A percentile compares a stretch with the other conserved stretches of the same genome.
phyloP scores from a whole-genome alignment of 176 grass and related monocot genomes.

The Calamus simplicifolius region DNA sequence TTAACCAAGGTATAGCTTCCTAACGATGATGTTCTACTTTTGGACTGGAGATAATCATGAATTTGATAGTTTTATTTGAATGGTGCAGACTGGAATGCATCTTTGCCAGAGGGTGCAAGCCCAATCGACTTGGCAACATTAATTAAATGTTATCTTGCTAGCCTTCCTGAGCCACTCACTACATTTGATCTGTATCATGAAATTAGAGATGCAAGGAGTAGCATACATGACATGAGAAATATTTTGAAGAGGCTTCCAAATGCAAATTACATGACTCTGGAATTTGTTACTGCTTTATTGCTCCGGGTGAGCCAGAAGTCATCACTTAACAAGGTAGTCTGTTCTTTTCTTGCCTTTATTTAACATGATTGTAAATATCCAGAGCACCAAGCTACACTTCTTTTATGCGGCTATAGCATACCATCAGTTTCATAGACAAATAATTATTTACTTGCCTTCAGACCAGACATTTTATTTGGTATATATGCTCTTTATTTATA shows the following conservation, averaged over 20 bases:
- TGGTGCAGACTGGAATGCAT: slow-evolving; percentile 64
- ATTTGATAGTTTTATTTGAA: slow-evolving; percentile 21
- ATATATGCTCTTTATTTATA: no score
- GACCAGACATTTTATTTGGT: no score
- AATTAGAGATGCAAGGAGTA: slow-evolving; percentile 71
- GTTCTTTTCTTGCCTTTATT: slow-evolving; percentile 5
- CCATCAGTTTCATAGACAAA: no score
- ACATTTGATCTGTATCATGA: slow-evolving; percentile 79
- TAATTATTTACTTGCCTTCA: no score
- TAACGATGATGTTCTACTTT: background rate
- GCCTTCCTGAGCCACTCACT: slow-evolving; percentile 79
- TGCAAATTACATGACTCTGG: slow-evolving; percentile 96
- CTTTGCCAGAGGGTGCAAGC: slow-evolving; percentile 59
- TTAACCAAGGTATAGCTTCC: slow-evolving; percentile 58
- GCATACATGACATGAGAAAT: slow-evolving; percentile 78
- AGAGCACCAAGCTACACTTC: slow-evolving; percentile 5
- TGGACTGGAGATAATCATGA: background rate
- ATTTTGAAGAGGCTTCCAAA: slow-evolving; percentile 97
- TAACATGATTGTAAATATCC: no score
- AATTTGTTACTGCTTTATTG: slow-evolving; percentile 81
- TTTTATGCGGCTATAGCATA: background rate
- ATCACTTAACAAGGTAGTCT: slow-evolving; percentile 78
- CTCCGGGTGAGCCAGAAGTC: slow-evolving; percentile 86
- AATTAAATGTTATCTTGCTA: slow-evolving; percentile 86
- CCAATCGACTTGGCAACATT: slow-evolving; percentile 69